phyloP scores from a whole-genome alignment of 2,329 filamentous ascomycete genomes.

The Daldinia sp. region DNA sequence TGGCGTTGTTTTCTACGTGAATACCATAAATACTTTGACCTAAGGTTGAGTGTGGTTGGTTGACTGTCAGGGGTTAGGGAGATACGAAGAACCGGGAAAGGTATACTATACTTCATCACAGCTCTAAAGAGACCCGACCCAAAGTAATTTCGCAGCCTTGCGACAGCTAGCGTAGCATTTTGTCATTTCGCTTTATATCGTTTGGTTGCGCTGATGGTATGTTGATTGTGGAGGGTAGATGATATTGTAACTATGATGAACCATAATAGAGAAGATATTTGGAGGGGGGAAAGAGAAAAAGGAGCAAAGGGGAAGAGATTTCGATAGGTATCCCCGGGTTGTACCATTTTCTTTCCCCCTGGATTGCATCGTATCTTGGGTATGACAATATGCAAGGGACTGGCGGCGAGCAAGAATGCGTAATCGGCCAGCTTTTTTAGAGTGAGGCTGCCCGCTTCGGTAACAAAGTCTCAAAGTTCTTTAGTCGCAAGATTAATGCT shows the following conservation, averaged over 20 bases:
- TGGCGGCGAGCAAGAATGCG: slow-evolving; percentile 40
- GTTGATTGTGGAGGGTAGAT: slow-evolving; percentile 36
- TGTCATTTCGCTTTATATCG: slow-evolving; percentile 46
- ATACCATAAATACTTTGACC: not conserved
- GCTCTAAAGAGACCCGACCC: slow-evolving; percentile 21
- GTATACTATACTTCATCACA: slow-evolving; percentile 17
- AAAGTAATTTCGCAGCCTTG: slow-evolving; percentile 40
- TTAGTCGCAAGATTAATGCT: slow-evolving; percentile 27
- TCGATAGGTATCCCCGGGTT: slow-evolving; percentile 36
- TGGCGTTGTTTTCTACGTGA: not conserved
- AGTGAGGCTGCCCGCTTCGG: slow-evolving; percentile 37
- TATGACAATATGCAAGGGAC: slow-evolving; percentile 52
- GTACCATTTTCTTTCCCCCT: slow-evolving; percentile 23
- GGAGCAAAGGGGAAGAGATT: slow-evolving; percentile 9
- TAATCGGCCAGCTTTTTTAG: slow-evolving; percentile 36
- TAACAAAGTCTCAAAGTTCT: not conserved
- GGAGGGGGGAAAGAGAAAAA: slow-evolving; percentile 11
- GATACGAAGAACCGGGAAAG: slow-evolving; percentile 9
- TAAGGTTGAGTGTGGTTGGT: slow-evolving; percentile 4
- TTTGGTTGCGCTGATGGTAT: slow-evolving; percentile 35
- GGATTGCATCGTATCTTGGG: slow-evolving; percentile 44
- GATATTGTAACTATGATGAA: slow-evolving; percentile 34
- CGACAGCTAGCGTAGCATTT: slow-evolving; percentile 42
- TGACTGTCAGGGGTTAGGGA: not conserved
- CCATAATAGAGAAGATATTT: slow-evolving; percentile 12